Conservation (phyloP, 1,284 basidiomycete genomes). For the Singerocomus inundabilis region DNA sequence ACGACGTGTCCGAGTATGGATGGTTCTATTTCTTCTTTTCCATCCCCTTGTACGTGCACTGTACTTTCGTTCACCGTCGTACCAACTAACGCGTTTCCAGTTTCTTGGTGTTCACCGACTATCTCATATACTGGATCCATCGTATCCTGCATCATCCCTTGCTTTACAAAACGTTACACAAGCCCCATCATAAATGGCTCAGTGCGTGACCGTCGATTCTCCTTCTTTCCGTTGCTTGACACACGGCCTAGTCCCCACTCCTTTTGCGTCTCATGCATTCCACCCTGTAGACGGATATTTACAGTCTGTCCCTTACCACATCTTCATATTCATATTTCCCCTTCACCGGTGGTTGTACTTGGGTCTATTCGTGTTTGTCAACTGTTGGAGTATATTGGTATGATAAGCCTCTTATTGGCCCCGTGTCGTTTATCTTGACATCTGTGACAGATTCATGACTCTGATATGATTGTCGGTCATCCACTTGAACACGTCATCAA, state of each 20-base stretch:
- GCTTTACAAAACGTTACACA: slow-evolving; percentile 90
- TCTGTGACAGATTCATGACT: slow-evolving; percentile 85
- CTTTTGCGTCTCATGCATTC: slow-evolving; percentile 96
- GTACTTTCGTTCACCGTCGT: background rate
- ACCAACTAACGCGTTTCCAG: slow-evolving; percentile 34
- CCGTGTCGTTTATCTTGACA: slow-evolving; percentile 5
- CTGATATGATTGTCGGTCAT: slow-evolving; percentile 98
- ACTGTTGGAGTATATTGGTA: slow-evolving; percentile 90
- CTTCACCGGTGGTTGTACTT: slow-evolving; percentile 85
- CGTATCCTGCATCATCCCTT: slow-evolving; percentile 85
- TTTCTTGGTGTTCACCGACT: slow-evolving; percentile 92
- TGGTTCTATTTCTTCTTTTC: slow-evolving; percentile 65
- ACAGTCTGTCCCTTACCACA: slow-evolving; percentile 93
- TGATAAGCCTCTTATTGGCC: slow-evolving; percentile 8
- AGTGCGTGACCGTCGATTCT: slow-evolving; percentile 51
- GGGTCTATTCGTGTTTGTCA: slow-evolving; percentile 82
- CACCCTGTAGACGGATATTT: slow-evolving; percentile 94
- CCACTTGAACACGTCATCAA: slow-evolving; percentile 91
- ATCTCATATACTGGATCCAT: slow-evolving; percentile 92
- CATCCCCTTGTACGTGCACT: slow-evolving; percentile 60
- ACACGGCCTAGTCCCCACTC: slow-evolving; percentile 76
- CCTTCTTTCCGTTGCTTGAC: slow-evolving; percentile 3
- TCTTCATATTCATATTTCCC: slow-evolving; percentile 92
- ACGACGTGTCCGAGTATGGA: slow-evolving; percentile 71
- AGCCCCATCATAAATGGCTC: slow-evolving; percentile 99